Conservation (phyloP, 352 stramenopile genomes). For the Phytopythium vexans region DNA sequence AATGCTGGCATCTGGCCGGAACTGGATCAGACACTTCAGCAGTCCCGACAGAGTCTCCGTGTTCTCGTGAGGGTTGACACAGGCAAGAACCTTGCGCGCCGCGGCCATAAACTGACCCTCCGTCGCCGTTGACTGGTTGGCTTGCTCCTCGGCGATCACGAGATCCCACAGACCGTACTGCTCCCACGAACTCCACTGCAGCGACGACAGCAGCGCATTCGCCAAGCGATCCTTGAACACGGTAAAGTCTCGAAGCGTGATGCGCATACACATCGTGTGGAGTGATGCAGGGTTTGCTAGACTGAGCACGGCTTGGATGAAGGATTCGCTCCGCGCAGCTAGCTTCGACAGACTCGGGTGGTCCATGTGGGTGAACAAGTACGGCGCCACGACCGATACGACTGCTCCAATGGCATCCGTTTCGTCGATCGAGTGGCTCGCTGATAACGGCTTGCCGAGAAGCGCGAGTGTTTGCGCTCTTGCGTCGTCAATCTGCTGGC, state of each 20-base stretch:
- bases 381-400: slow-evolving; percentile 56
- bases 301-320: slow-evolving; percentile 65
- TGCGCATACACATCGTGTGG: slow-evolving; percentile 46
- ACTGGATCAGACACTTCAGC: slow-evolving; percentile 74
- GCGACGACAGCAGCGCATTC: slow-evolving; percentile 69
- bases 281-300: slow-evolving; percentile 64
- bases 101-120: slow-evolving; percentile 69
- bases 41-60: slow-evolving; percentile 71
- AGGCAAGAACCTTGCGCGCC: slow-evolving; percentile 71
- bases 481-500: slow-evolving; percentile 79
- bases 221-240: slow-evolving; percentile 68
- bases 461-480: slow-evolving; percentile 55
- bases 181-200: slow-evolving; percentile 83
- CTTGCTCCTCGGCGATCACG: slow-evolving; percentile 62
- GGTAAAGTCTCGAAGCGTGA: slow-evolving; percentile 75
- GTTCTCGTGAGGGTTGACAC: slow-evolving; percentile 66
- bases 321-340: slow-evolving; percentile 50
- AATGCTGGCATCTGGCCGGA: slow-evolving; percentile 58
- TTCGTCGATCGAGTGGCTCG: slow-evolving; percentile 34
- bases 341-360: slow-evolving; percentile 61
- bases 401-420: slow-evolving; percentile 63
- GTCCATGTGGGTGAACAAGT: slow-evolving; percentile 66
- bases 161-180: slow-evolving; percentile 82
- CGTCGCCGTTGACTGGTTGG: slow-evolving; percentile 14
- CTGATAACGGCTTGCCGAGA: slow-evolving; percentile 32